A percentile compares a stretch with the other conserved stretches of the same genome.
These are phyloP conservation scores for Discostella pseudostelligera DNA, from an alignment of 108 stramenopile genomes.

Conservation along the genomic window DNA sequence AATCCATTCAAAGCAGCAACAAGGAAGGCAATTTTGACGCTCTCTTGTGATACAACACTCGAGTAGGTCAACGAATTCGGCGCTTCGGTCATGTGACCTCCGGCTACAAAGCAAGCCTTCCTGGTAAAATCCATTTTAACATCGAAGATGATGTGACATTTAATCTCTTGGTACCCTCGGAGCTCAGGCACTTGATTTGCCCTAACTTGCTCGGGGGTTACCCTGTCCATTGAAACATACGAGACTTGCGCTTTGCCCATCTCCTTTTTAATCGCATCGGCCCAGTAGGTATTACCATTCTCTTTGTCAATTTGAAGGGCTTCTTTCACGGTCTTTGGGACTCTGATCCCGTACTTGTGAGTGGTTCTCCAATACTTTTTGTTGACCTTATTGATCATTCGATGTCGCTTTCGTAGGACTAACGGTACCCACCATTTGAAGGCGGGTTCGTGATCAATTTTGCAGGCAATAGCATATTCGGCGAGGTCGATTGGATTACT, in stretches of 20 bases:
- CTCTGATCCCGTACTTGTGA: conserved; percentile 44
- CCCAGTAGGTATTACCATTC: conserved; percentile 18
- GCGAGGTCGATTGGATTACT: neutral
- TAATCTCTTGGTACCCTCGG: conserved; percentile 8
- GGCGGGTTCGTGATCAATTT: conserved; percentile 38
- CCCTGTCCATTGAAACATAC: neutral
- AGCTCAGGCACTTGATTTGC: neutral
- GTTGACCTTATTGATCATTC: conserved; percentile 26
- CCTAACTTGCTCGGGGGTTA: neutral
- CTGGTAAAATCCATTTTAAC: conserved; percentile 51
- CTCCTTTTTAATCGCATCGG: conserved; percentile 15
- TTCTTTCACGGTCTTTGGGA: conserved; percentile 24
- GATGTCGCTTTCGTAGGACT: conserved; percentile 18
- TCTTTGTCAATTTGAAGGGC: conserved; percentile 10
- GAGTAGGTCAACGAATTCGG: conserved; percentile 10
- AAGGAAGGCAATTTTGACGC: conserved; percentile 41
- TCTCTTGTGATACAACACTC: conserved; percentile 41
- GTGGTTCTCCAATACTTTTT: conserved; percentile 22
- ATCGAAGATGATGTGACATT: conserved; percentile 46
- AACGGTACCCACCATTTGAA: conserved; percentile 54
- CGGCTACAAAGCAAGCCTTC: conserved; percentile 40
- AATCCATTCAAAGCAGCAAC: conserved; percentile 50
- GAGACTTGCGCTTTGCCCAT: conserved; percentile 17
- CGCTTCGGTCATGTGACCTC: conserved; percentile 30
- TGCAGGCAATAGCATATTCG: neutral